These are phyloP conservation scores for Cruciata laevipes DNA, from an alignment of 257 asterid genomes.

Conservation along the genomic window DNA sequence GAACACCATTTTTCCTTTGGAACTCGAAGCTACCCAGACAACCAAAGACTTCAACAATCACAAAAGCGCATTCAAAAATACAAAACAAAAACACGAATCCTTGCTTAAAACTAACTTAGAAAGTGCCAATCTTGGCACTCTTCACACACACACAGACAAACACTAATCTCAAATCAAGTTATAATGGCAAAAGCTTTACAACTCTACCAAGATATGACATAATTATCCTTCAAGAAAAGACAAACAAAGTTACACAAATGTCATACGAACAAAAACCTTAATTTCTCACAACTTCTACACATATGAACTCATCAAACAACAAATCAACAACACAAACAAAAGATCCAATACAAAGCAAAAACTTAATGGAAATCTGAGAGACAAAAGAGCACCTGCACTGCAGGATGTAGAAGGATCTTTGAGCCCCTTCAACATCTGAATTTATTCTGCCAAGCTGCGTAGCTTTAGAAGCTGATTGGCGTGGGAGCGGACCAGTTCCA, in stretches of 20 bases:
- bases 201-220: too few species aligned
- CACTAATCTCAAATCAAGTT: too few species aligned
- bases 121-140: conserved; percentile 10
- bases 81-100: conserved; percentile 10
- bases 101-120: not conserved
- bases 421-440: conserved; percentile 69
- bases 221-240: not conserved
- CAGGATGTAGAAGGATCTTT: conserved; percentile 71
- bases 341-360: not conserved
- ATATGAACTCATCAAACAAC: not conserved
- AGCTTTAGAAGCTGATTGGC: too few species aligned
- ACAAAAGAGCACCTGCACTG: conserved; percentile 43
- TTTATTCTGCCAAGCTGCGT: too few species aligned
- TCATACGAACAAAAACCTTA: not conserved
- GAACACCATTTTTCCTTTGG: conserved; percentile 65
- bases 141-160: too few species aligned
- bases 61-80: conserved; percentile 12
- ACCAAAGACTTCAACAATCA: conserved; percentile 55
- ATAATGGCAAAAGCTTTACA: not conserved
- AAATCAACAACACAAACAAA: not conserved
- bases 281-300: not conserved
- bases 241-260: not conserved
- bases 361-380: not conserved
- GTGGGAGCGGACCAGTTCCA: too few species aligned
- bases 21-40: conserved; percentile 63